Conservation (phyloP, 2,329 filamentous ascomycete species). For the Apiospora hydei region DNA sequence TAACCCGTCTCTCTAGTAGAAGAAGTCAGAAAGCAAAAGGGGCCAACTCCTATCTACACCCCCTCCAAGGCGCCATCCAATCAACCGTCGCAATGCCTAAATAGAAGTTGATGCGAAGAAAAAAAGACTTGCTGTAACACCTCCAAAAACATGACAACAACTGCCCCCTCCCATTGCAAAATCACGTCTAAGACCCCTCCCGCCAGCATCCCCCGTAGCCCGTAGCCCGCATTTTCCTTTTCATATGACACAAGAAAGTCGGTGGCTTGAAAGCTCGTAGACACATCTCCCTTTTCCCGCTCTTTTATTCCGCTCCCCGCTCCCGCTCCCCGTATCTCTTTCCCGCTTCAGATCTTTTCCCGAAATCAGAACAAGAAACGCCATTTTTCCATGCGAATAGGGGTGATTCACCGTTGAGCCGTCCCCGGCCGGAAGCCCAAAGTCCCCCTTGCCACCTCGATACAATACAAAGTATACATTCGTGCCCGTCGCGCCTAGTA, state of each 20-base stretch:
- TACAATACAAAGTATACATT: conserved; percentile 24
- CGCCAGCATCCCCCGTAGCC: not conserved
- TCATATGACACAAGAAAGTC: not conserved
- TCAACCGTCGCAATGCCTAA: conserved; percentile 20
- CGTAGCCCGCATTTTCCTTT: not conserved
- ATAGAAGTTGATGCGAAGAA: conserved; percentile 12
- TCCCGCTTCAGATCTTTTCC: conserved; percentile 6
- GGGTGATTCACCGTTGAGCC: conserved; percentile 14
- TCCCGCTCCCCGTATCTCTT: not conserved
- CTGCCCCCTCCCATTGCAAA: not conserved
- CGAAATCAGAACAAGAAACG: conserved; percentile 18
- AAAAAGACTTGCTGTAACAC: conserved; percentile 1
- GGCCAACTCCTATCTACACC: conserved; percentile 17
- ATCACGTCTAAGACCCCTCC: conserved; percentile 6
- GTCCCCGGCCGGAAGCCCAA: not conserved
- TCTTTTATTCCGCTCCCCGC: not conserved
- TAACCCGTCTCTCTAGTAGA: not conserved
- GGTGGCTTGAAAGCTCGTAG: not conserved
- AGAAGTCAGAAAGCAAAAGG: not conserved
- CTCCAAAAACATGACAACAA: not conserved
- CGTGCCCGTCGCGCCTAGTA: conserved; percentile 10
- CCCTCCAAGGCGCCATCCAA: conserved; percentile 13
- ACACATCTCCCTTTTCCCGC: not conserved
- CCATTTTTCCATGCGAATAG: conserved; percentile 18
- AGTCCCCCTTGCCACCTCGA: not conserved